Evolutionary conservation across 805 yeast species (phyloP), one percentile per base, ranked within the genome.

Genomic region (Isabelozyma rhagii): DNA sequence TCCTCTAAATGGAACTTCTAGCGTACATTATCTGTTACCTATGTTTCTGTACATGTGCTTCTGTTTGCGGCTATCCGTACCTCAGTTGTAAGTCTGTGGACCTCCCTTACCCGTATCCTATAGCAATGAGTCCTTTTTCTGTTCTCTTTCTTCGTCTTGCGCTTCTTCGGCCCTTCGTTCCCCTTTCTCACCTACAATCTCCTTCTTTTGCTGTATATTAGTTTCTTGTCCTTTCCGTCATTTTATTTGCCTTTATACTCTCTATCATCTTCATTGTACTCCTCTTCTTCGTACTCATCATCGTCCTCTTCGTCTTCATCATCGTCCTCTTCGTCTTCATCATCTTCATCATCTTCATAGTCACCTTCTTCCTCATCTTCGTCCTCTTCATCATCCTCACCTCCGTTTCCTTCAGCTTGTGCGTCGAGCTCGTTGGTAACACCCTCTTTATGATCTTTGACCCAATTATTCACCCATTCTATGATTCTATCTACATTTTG

Each of bases 391-490:
- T 42, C 46, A 4, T 46, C 55, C 8, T 28, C 48, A 10, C 21
- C 52, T 7, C 15, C 54, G 38, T 45, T 50, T 14, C 49, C 56
- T 2, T 50, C 41, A 15, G 51, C 52, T 15, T 39, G 39, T 5
- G 47, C 55, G 29, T 58, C 61, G 43, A 60, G 55, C 44, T 61
- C 72, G 47, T 66, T 68, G 42, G 66, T 57, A 6, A 66, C 74
- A 2, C 75, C 75, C 2, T 64, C 54, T 11, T 60, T 59, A 49
- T 66, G 71, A 62, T 88, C 88, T 39, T 71, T 63, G 27, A 77
- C 67, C 98, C 98, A 94, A 57, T 79, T 78, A 41, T 79, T 78
- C 17, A 79, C 73, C 98, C 99, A 94, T 7, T 77, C 77, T 0
- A 68, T 70, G 7, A 94, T 78, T 58, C 98, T 77, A 14, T 81